These are phyloP conservation scores for Cyberlindnera euphorbiae DNA, from an alignment of 805 yeast species.

Conservation along the genomic window DNA sequence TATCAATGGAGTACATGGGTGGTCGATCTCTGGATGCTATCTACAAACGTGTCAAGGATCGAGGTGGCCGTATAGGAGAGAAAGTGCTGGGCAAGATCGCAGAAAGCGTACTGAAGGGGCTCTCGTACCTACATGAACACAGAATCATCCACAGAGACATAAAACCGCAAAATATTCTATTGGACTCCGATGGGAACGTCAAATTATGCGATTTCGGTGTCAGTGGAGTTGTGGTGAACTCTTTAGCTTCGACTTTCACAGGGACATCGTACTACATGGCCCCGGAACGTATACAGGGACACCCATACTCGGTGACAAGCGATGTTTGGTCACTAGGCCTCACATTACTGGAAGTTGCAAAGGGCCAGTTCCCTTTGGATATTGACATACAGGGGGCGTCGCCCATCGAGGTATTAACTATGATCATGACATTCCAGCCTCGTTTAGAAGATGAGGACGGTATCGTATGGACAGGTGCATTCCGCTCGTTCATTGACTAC, in stretches of 20 bases:
- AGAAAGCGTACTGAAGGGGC: slow-evolving; percentile 76
- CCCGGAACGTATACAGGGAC: slow-evolving; percentile 94
- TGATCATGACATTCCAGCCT: slow-evolving; percentile 81
- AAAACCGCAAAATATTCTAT: slow-evolving; percentile 87
- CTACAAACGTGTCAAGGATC: slow-evolving; percentile 66
- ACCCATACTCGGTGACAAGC: slow-evolving; percentile 89
- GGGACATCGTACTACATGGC: slow-evolving; percentile 99
- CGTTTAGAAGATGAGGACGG: slow-evolving; percentile 70
- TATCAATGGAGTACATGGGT: slow-evolving; percentile 97
- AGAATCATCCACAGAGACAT: slow-evolving; percentile 92
- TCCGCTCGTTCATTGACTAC: slow-evolving; percentile 75
- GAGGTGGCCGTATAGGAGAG: slow-evolving; percentile 88
- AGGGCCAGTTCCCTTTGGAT: slow-evolving; percentile 79
- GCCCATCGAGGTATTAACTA: slow-evolving; percentile 81
- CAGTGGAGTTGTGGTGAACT: slow-evolving; percentile 93
- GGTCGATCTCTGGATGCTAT: slow-evolving; percentile 88
- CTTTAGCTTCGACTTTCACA: slow-evolving; percentile 92
- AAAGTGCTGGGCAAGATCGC: slow-evolving; percentile 89
- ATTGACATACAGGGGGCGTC: slow-evolving; percentile 38
- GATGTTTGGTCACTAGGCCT: slow-evolving; percentile 97
- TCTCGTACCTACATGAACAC: slow-evolving; percentile 82
- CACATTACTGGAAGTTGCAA: slow-evolving; percentile 88
- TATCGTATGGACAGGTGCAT: slow-evolving; percentile 76
- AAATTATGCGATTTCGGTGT: slow-evolving; percentile 97
- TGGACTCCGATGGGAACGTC: slow-evolving; percentile 73